Conservation (phyloP, 345 rosid genomes). For the Erucastrum elatum region DNA sequence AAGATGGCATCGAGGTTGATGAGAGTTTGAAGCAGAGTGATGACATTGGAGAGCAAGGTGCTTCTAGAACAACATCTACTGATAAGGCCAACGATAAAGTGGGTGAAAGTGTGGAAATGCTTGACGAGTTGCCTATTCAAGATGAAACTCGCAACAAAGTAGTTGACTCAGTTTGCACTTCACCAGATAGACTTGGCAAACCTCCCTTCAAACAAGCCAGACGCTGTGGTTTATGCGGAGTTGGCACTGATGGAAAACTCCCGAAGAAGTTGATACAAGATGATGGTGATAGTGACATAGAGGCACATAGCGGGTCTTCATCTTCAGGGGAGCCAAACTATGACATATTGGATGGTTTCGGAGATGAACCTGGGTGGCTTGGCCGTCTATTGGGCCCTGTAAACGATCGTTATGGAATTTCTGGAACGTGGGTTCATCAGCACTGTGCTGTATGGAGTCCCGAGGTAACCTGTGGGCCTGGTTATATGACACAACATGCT, state of each 20-base stretch:
- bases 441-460: conserved; percentile 99
- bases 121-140: conserved; percentile 45
- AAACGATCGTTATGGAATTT: conserved; percentile 93
- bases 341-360: conserved; percentile 95
- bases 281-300: conserved; percentile 74
- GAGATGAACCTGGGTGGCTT: conserved; percentile 93
- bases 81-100: conserved; percentile 42
- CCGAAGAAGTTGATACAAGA: conserved; percentile 74
- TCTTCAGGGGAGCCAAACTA: conserved; percentile 83
- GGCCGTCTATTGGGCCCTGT: conserved; percentile 92
- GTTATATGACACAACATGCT: neutral
- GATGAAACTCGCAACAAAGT: conserved; percentile 37
- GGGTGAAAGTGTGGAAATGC: conserved; percentile 38
- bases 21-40: conserved; percentile 39
- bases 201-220: conserved; percentile 75
- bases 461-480: conserved; percentile 57
- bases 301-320: conserved; percentile 75
- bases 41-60: conserved; percentile 27
- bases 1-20: conserved; percentile 32
- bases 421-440: conserved; percentile 99
- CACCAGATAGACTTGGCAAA: conserved; percentile 41
- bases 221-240: conserved; percentile 91
- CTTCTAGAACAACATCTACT: conserved; percentile 25
- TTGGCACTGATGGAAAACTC: conserved; percentile 91
- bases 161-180: conserved; percentile 36